A percentile compares a stretch with the other conserved stretches of the same genome.
These are phyloP conservation scores for Sequoia sempervirens DNA, from an alignment of 75 land plant genomes.

Conservation along the genomic window DNA sequence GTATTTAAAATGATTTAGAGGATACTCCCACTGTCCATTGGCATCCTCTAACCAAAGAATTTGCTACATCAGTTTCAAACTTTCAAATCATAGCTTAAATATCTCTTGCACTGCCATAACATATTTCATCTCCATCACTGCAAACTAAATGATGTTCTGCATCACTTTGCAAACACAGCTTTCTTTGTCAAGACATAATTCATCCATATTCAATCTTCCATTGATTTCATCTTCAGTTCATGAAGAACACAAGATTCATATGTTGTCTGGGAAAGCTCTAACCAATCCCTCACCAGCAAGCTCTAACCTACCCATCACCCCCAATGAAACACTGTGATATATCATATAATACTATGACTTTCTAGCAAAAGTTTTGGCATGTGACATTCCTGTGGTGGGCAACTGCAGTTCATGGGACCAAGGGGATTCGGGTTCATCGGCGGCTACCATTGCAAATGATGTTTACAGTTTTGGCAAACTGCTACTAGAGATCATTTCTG, in stretches of 20 bases:
- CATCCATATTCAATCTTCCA: background rate
- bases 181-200: background rate
- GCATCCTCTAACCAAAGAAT: background rate
- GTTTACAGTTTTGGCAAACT: slow-evolving; percentile 27
- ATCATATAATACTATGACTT: background rate
- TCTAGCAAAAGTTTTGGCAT: background rate
- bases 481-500: slow-evolving; percentile 24
- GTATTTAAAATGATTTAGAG: background rate
- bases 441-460: slow-evolving; percentile 18
- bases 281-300: background rate
- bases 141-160: background rate
- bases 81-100: background rate
- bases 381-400: background rate
- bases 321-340: background rate
- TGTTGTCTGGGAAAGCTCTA: background rate
- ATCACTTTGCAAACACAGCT: background rate
- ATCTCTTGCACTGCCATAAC: background rate
- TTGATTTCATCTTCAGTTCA: background rate
- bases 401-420: slow-evolving; percentile 26
- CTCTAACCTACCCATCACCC: background rate
- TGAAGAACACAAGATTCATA: background rate
- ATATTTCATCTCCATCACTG: background rate
- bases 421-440: slow-evolving; percentile 18
- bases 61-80: too few relatives aligned
- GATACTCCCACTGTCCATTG: background rate